Base-by-base conservation (phyloP, 441 rosid species). In the Geranium incanum region DNA sequence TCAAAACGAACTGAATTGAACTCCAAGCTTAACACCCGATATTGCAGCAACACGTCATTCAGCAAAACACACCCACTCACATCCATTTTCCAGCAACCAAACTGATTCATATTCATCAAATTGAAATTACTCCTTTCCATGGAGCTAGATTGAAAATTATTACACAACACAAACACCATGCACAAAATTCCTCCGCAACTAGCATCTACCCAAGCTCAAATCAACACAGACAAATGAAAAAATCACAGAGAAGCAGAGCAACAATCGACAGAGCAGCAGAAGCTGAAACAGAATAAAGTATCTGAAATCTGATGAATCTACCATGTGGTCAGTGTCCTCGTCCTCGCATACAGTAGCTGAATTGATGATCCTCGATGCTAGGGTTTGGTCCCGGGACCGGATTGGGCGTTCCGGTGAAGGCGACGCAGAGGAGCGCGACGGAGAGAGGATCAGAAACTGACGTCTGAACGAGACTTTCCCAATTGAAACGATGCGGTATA, bases 251-350 rank as follows among this genome's bases (percentile, higher is more conserved):
- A 28, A 28, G 33, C 33, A 2, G 21, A 21, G n/a, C 36, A 60
- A 63, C 38, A 63, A 63, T 3, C 33, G 28, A 63, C 9, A 28
- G 33, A 28, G 33, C 37, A 63, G 37, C 21, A 63, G 66, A 21
- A 63, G 66, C 33, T 63, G 66, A 21, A 63, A 23, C 66, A 36
- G 66, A 63, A 63, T 15, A 28, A 23, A 63, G 66, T 28, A 63
- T 63, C 66, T 63, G 5, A 63, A 63, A 63, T 63, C 66, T 23
- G 66, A 63, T 63, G 66, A 63, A 63, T 63, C 66, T 63, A 63
- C 66, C 66, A 63, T 48, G 13, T 63, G n/a, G 6, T 63, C 12
- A 63, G 15, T 23, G 66, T 63, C 66, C 66, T 63, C 28, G 66
- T 11, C 28, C 66, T 23, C 12, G 66, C 66, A 63, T 63, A 23